Conservation (phyloP, 2,329 filamentous ascomycete genomes). For the Alternaria tenuissima region DNA sequence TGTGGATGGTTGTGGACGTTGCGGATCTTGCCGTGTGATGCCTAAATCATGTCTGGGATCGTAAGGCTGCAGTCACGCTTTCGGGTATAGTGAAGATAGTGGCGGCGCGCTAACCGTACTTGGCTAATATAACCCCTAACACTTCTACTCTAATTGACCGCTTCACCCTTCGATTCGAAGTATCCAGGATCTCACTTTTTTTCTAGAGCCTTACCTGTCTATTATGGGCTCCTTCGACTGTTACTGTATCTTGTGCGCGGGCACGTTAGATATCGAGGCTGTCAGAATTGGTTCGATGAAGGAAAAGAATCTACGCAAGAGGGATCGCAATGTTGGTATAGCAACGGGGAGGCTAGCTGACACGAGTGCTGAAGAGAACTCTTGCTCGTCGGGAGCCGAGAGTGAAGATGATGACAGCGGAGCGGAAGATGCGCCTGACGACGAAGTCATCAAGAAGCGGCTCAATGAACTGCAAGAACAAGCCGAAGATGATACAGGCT, state of each 20-base stretch:
- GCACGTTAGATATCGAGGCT: conserved; percentile 7
- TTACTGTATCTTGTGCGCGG: conserved; percentile 30
- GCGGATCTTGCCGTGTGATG: conserved; percentile 1
- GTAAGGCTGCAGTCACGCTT: conserved; percentile 7
- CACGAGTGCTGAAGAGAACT: not conserved
- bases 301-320: conserved; percentile 11
- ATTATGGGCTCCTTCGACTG: conserved; percentile 30
- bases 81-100: not conserved
- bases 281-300: conserved; percentile 16
- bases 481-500: conserved; percentile 2
- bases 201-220: not conserved
- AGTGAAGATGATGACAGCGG: not conserved
- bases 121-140: not conserved
- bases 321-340: conserved; percentile 10
- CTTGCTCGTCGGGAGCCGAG: not conserved
- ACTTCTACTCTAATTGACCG: not conserved
- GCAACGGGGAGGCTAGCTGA: conserved; percentile 2
- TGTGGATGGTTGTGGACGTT: not conserved
- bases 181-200: not conserved
- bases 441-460: conserved; percentile 1
- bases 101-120: conserved; percentile 3
- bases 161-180: not conserved
- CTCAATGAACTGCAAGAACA: not conserved
- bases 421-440: conserved; percentile 2
- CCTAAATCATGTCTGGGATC: not conserved